A percentile compares a stretch with the other conserved stretches of the same genome.
These are phyloP conservation scores for Acanthamoeba rhysodes DNA, from an alignment of 208 protist genomes.

Conservation along the genomic window DNA sequence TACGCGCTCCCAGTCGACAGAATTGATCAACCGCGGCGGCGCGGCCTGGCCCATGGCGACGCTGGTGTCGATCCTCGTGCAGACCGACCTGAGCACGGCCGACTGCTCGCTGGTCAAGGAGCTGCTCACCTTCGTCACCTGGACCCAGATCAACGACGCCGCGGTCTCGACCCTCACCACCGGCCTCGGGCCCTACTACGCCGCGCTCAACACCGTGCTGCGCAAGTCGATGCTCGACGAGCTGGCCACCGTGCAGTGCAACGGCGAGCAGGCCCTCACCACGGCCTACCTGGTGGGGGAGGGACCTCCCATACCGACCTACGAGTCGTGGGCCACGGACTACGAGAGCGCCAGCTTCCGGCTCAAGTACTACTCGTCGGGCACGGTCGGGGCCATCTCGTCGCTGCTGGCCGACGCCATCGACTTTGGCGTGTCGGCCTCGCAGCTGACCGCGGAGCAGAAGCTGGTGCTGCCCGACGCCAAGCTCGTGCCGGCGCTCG, in stretches of 20 bases:
- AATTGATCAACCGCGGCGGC: slow-evolving; percentile 27
- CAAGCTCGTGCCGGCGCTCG: neutral
- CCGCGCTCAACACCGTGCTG: neutral
- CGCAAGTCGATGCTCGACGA: neutral
- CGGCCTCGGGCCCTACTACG: neutral
- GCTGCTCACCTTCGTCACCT: slow-evolving; percentile 4
- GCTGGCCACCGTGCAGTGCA: neutral
- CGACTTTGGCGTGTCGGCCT: slow-evolving; percentile 18
- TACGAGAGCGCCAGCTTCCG: slow-evolving; percentile 51
- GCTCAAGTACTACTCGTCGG: slow-evolving; percentile 12
- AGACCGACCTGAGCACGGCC: neutral
- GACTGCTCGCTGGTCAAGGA: slow-evolving; percentile 57
- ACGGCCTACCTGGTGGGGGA: slow-evolving; percentile 24
- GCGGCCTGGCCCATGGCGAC: neutral
- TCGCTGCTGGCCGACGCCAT: neutral
- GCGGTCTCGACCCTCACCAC: neutral
- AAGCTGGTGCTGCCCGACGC: neutral
- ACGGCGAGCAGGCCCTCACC: slow-evolving; percentile 20
- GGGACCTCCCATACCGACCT: slow-evolving; percentile 11
- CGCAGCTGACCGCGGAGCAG: neutral
- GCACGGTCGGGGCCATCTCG: neutral
- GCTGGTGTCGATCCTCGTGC: neutral
- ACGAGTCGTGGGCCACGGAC: slow-evolving; percentile 54
- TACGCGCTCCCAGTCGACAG: neutral
- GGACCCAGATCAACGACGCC: slow-evolving; percentile 58